phyloP scores from a whole-genome alignment of 2,329 filamentous ascomycete genomes.

The Teratosphaeria zuluensis region DNA sequence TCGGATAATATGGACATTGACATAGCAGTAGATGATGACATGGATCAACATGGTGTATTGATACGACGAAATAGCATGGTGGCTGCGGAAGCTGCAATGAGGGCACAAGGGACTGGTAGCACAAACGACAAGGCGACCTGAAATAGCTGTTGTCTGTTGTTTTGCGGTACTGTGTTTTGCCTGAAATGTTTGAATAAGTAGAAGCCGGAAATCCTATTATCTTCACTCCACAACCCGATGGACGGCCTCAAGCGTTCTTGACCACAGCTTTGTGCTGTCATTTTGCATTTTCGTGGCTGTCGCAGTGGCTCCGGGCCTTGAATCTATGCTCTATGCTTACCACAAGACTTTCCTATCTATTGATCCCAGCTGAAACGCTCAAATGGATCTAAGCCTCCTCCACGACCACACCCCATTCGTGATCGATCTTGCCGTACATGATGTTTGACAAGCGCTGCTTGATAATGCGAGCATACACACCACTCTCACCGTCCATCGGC shows the following conservation, averaged over 20 bases:
- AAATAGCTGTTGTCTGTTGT: neutral
- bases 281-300: neutral
- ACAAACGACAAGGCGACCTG: conserved; percentile 7
- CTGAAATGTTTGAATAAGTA: conserved; percentile 1
- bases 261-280: too few relatives aligned
- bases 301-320: neutral
- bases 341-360: neutral
- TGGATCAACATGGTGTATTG: conserved; percentile 26
- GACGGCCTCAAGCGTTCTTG: too few relatives aligned
- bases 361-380: neutral
- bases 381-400: conserved; percentile 21
- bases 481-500: conserved; percentile 32
- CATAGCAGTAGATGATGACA: conserved; percentile 26
- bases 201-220: neutral
- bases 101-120: conserved; percentile 12
- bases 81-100: conserved; percentile 12
- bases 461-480: conserved; percentile 33
- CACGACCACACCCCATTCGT: conserved; percentile 40
- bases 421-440: conserved; percentile 38
- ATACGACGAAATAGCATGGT: conserved; percentile 25
- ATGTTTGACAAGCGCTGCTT: conserved; percentile 40
- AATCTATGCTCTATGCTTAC: neutral
- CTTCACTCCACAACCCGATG: neutral
- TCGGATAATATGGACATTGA: conserved; percentile 25
- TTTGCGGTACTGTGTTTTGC: neutral